A percentile compares a stretch with the other conserved stretches of the same genome.
phyloP scores from a whole-genome alignment of 2,329 filamentous ascomycete species.

The Didymella exigua region DNA sequence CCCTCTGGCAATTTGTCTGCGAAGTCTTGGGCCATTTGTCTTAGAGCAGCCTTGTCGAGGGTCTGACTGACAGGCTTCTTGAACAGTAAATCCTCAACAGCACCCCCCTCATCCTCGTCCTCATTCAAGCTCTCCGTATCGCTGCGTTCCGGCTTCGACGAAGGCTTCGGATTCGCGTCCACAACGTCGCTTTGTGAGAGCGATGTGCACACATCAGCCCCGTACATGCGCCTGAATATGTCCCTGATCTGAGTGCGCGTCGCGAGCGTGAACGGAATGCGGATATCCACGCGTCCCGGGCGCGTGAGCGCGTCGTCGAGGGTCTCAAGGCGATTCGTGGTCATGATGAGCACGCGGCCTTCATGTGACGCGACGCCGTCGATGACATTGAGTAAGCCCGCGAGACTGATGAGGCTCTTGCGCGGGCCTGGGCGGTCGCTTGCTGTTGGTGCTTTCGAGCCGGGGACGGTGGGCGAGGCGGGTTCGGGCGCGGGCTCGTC shows the following conservation, averaged over 20 bases:
- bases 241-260: slow-evolving; percentile 49
- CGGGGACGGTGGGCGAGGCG: neutral
- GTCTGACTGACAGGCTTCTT: slow-evolving; percentile 17
- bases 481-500: slow-evolving; percentile 25
- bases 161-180: neutral
- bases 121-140: neutral
- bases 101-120: slow-evolving; percentile 11
- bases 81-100: slow-evolving; percentile 15
- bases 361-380: slow-evolving; percentile 82
- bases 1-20: slow-evolving; percentile 53
- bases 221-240: slow-evolving; percentile 52
- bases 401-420: slow-evolving; percentile 69
- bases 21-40: slow-evolving; percentile 53
- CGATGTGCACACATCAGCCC: slow-evolving; percentile 10
- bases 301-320: slow-evolving; percentile 76
- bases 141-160: neutral
- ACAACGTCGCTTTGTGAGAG: neutral
- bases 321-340: slow-evolving; percentile 75
- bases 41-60: slow-evolving; percentile 39
- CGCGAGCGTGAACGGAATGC: slow-evolving; percentile 64
- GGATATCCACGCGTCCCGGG: slow-evolving; percentile 72
- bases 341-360: slow-evolving; percentile 81
- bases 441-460: neutral
- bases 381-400: slow-evolving; percentile 80
- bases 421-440: slow-evolving; percentile 1